Evolutionary conservation across 1,284 basidiomycete species (phyloP).

Genomic region (Caloboletus inedulis): DNA sequence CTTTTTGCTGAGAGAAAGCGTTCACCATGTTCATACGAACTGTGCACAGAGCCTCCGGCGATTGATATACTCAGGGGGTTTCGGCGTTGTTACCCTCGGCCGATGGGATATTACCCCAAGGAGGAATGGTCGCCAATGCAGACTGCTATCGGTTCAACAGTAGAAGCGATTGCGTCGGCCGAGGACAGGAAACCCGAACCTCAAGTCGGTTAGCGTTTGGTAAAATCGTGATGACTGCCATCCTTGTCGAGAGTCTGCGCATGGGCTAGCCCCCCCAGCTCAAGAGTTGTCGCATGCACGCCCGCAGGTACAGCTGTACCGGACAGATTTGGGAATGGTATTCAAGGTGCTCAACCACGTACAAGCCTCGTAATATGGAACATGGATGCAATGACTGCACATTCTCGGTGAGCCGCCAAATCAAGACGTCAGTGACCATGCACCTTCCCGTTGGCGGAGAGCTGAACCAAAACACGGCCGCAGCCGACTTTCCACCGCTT

Average conservation of each 20-base stretch:
- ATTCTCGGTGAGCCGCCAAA: not conserved
- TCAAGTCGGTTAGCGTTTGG: not conserved
- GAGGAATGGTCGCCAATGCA: not conserved
- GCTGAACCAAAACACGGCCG: not conserved
- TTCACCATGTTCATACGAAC: constrained; percentile 11
- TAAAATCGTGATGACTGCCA: not conserved
- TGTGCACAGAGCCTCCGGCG: not conserved
- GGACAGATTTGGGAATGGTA: not conserved
- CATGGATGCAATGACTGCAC: not conserved
- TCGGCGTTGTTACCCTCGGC: constrained; percentile 24
- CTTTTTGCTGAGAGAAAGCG: not conserved
- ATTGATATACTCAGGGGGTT: constrained; percentile 10
- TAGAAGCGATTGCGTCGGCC: constrained; percentile 15
- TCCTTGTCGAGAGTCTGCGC: not conserved
- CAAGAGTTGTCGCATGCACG: not conserved
- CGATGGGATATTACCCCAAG: constrained; percentile 11
- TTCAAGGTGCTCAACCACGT: not conserved
- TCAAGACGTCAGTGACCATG: not conserved
- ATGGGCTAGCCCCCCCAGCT: not conserved
- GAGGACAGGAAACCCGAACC: constrained; percentile 17
- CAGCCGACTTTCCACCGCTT: not conserved
- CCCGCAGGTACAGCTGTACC: not conserved
- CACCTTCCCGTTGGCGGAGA: not conserved
- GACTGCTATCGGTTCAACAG: not conserved
- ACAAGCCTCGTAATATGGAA: not conserved